Percentiles rank a stretch among this genome's conserved stretches.
phyloP scores from a whole-genome alignment of 2,329 filamentous ascomycete genomes.

The Ophiostoma australiae region DNA sequence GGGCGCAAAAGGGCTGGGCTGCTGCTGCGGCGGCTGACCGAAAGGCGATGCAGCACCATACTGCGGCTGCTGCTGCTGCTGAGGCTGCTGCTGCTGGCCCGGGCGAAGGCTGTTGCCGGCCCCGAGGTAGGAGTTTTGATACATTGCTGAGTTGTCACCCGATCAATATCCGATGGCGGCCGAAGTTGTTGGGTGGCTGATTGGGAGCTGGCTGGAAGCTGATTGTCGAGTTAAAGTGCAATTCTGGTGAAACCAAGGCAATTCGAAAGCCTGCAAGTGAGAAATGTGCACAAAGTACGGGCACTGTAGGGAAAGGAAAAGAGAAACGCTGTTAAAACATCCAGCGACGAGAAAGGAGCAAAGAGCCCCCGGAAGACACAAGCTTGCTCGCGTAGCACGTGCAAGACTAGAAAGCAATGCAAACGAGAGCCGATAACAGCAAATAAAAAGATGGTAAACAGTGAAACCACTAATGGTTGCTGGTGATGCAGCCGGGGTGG shows the following conservation, averaged over 20 bases:
- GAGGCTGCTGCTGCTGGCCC: conserved; percentile 53
- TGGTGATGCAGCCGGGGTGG: not conserved
- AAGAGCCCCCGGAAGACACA: conserved; percentile 9
- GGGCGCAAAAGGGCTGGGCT: conserved; percentile 51
- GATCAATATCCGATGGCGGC: conserved; percentile 6
- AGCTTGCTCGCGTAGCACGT: conserved; percentile 16
- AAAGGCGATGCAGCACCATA: conserved; percentile 49
- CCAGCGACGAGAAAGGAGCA: conserved; percentile 11
- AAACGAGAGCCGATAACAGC: not conserved
- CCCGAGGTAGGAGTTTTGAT: conserved; percentile 80
- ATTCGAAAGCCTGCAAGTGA: not conserved
- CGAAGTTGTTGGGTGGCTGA: not conserved
- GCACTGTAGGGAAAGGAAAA: conserved; percentile 8
- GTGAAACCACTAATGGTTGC: not conserved
- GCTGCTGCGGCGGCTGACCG: conserved; percentile 45
- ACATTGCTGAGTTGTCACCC: conserved; percentile 55
- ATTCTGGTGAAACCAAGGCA: not conserved
- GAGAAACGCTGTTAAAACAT: conserved; percentile 24
- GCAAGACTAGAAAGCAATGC: not conserved
- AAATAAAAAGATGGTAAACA: not conserved
- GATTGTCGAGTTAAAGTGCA: conserved; percentile 6
- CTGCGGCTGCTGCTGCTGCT: conserved; percentile 40
- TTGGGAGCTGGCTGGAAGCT: not conserved
- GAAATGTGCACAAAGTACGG: not conserved
- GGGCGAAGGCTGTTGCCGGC: conserved; percentile 62